Evolutionary conservation across 352 stramenopile species (phyloP).

Genomic region (Phytopythium kandeliae): DNA sequence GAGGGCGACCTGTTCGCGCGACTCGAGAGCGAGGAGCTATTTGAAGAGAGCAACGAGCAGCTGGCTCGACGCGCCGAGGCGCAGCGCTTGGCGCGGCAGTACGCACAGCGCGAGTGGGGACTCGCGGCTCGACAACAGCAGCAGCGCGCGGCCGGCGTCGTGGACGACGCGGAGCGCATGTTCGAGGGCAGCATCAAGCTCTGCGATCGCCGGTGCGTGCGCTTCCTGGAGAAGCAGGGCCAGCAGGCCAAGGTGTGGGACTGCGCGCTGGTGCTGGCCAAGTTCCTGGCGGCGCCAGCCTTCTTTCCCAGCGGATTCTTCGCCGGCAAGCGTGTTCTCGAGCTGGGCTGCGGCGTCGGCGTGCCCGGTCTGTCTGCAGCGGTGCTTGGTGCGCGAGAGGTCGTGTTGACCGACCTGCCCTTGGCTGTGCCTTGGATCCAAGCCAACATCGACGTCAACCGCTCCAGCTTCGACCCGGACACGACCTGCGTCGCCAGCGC

Average conservation of each 20-base stretch:
- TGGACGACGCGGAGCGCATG: conserved; percentile 23
- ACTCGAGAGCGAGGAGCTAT: conserved; percentile 34
- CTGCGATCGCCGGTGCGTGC: conserved; percentile 11
- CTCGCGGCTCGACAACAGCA: conserved; percentile 20
- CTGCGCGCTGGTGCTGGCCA: conserved; percentile 46
- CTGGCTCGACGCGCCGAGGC: conserved; percentile 30
- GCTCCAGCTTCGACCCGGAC: conserved; percentile 12
- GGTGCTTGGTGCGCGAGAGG: conserved; percentile 31
- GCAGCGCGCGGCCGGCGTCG: conserved; percentile 11
- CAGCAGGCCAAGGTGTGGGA: conserved; percentile 61
- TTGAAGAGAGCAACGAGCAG: conserved; percentile 28
- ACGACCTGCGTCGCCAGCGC: conserved; percentile 8
- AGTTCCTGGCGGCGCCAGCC: conserved; percentile 29
- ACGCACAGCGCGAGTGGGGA: conserved; percentile 33
- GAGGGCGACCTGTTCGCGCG: conserved; percentile 32
- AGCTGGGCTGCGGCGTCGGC: conserved; percentile 52
- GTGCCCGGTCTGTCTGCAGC: conserved; percentile 40
- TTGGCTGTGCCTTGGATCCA: conserved; percentile 44
- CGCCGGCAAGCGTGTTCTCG: conserved; percentile 39
- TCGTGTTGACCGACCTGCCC: conserved; percentile 42
- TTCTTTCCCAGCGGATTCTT: conserved; percentile 42
- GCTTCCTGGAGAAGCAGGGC: conserved; percentile 46
- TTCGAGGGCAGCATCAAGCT: conserved; percentile 24
- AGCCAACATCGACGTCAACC: conserved; percentile 41
- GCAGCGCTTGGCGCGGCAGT: conserved; percentile 24